phyloP scores from a whole-genome alignment of 768 basidiomycete species.

The Mycena belliarum region DNA sequence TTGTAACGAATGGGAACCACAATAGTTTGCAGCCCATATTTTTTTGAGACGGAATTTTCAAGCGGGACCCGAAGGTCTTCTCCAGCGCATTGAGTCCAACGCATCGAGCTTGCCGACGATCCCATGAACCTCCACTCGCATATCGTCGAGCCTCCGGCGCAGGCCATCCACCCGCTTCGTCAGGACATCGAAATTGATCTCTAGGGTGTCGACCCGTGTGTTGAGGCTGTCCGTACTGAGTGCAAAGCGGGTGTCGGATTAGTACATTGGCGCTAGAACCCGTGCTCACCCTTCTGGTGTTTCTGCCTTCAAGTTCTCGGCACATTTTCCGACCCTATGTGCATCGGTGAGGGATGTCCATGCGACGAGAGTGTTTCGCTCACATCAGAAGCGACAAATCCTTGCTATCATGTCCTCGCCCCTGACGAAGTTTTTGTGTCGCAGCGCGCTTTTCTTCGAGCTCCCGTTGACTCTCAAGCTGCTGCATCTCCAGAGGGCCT shows the following conservation, averaged over 20 bases:
- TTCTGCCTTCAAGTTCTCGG: not conserved
- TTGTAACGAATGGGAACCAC: too few species aligned
- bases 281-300: not conserved
- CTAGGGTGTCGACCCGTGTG: conserved; percentile 8
- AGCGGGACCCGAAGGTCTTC: not conserved
- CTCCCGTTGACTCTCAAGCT: not conserved
- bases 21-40: too few species aligned
- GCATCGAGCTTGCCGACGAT: not conserved
- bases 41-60: too few species aligned
- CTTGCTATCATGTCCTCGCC: not conserved
- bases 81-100: conserved; percentile 37
- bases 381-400: not conserved
- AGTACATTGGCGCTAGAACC: not conserved
- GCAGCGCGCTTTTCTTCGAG: not conserved
- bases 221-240: not conserved
- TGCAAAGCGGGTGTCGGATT: not conserved
- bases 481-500: not conserved
- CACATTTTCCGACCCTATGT: not conserved
- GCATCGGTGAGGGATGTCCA: not conserved
- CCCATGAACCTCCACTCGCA: not conserved
- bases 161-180: conserved; percentile 2
- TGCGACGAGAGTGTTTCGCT: not conserved
- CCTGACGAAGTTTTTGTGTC: not conserved
- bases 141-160: not conserved
- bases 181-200: conserved; percentile 7